A percentile compares a stretch with the other conserved stretches of the same genome.
Conservation (phyloP, 495 filamentous ascomycete genomes). For the Penicillium simplicissimum region DNA sequence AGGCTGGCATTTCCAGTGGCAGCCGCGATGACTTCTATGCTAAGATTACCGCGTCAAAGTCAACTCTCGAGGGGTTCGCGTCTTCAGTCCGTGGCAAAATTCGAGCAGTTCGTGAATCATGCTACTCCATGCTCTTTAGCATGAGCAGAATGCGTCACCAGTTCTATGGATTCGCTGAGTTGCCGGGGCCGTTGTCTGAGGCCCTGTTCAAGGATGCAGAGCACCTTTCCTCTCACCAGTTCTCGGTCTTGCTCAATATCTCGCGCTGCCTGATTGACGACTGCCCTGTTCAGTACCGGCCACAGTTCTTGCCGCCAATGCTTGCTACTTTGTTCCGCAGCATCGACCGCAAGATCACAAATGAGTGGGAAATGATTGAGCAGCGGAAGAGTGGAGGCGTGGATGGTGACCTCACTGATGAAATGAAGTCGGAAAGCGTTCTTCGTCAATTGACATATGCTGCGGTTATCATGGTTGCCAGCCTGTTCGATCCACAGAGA, state of each 20-base stretch:
- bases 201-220: slow-evolving; percentile 83
- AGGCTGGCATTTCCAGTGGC: slow-evolving; percentile 93
- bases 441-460: slow-evolving; percentile 90
- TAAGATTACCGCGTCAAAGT: slow-evolving; percentile 80
- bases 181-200: slow-evolving; percentile 80
- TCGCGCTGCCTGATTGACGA: slow-evolving; percentile 85
- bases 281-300: slow-evolving; percentile 75
- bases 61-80: slow-evolving; percentile 88
- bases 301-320: slow-evolving; percentile 84
- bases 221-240: slow-evolving; percentile 86
- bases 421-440: slow-evolving; percentile 98
- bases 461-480: slow-evolving; percentile 85
- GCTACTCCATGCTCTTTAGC: slow-evolving; percentile 90
- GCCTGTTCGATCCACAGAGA: slow-evolving; percentile 75
- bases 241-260: slow-evolving; percentile 84
- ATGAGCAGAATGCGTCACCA: slow-evolving; percentile 84
- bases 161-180: slow-evolving; percentile 85
- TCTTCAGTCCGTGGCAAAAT: slow-evolving; percentile 88
- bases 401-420: slow-evolving; percentile 74
- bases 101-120: slow-evolving; percentile 84
- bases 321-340: slow-evolving; percentile 78
- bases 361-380: slow-evolving; percentile 75
- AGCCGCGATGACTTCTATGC: slow-evolving; percentile 97
- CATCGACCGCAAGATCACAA: slow-evolving; percentile 80
- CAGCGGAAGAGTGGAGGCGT: slow-evolving; percentile 64